A percentile compares a stretch with the other conserved stretches of the same genome.
Evolutionary conservation across 495 filamentous ascomycete species (phyloP).

Genomic region (Rusavskia elegans): DNA sequence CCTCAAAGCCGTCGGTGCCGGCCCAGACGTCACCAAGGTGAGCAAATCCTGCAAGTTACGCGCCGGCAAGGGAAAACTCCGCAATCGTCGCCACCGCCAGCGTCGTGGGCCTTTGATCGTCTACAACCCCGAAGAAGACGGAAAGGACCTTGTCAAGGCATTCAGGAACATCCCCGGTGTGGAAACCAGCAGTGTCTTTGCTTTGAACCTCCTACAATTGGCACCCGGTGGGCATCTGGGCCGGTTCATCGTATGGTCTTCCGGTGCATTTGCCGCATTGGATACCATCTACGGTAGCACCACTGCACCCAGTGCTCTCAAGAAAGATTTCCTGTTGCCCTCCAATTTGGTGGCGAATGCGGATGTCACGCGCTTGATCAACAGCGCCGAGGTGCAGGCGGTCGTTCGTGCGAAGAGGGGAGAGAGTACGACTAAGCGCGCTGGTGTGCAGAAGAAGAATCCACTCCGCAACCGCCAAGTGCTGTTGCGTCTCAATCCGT

Average conservation of each 20-base stretch:
- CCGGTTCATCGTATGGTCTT: slow-evolving; percentile 98
- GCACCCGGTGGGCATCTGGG: slow-evolving; percentile 97
- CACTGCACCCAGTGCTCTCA: slow-evolving; percentile 65
- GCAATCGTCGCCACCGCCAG: slow-evolving; percentile 88
- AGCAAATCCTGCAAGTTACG: slow-evolving; percentile 85
- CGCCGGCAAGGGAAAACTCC: slow-evolving; percentile 94
- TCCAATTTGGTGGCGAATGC: slow-evolving; percentile 76
- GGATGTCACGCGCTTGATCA: slow-evolving; percentile 91
- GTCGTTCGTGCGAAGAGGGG: slow-evolving; percentile 82
- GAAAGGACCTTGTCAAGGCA: slow-evolving; percentile 75
- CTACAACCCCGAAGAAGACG: slow-evolving; percentile 85
- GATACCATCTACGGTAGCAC: slow-evolving; percentile 92
- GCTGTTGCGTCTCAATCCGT: slow-evolving; percentile 91
- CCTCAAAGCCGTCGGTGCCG: slow-evolving; percentile 77
- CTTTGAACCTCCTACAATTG: slow-evolving; percentile 96
- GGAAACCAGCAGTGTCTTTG: slow-evolving; percentile 87
- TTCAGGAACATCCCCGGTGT: slow-evolving; percentile 99
- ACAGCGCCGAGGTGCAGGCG: slow-evolving; percentile 93
- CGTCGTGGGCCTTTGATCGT: slow-evolving; percentile 92
- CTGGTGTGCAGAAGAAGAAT: slow-evolving; percentile 96
- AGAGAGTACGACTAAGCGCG: slow-evolving; percentile 76
- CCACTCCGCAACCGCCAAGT: slow-evolving; percentile 96
- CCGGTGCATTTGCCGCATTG: slow-evolving; percentile 86
- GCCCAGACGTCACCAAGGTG: slow-evolving; percentile 82
- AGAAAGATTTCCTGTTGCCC: slow-evolving; percentile 97